Conservation (phyloP, 768 basidiomycete genomes). For the Filobasidium floriforme region DNA sequence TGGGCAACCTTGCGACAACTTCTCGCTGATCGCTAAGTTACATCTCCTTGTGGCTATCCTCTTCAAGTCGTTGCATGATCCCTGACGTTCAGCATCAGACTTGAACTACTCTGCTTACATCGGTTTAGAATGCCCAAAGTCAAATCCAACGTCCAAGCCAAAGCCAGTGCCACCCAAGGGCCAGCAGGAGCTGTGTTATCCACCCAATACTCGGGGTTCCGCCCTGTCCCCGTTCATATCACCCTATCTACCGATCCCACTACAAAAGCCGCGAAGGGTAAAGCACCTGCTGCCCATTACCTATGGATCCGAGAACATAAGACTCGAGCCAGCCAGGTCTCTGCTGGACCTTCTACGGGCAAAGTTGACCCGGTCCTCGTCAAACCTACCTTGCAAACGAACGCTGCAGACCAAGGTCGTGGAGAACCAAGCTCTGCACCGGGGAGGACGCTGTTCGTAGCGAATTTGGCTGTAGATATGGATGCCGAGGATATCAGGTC, state of each 20-base stretch:
- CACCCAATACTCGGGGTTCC: background rate
- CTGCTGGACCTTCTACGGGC: background rate
- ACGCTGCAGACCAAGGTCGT: background rate
- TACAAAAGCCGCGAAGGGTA: background rate
- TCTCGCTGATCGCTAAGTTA: too few species aligned
- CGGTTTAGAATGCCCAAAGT: background rate
- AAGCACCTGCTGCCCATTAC: slow-evolving; percentile 11
- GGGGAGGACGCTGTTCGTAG: slow-evolving; percentile 74
- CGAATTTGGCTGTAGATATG: slow-evolving; percentile 81
- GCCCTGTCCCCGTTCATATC: background rate
- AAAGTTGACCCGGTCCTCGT: background rate
- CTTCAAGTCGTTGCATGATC: too few species aligned
- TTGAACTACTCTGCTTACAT: too few species aligned
- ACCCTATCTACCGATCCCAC: background rate
- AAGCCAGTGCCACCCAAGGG: background rate
- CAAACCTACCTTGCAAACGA: background rate
- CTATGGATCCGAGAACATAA: slow-evolving; percentile 23
- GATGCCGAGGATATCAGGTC: slow-evolving; percentile 69
- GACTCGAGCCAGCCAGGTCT: background rate
- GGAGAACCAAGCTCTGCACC: slow-evolving; percentile 36
- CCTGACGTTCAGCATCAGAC: too few species aligned
- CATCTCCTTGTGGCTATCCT: too few species aligned
- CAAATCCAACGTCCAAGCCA: background rate
- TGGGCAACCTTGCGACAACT: too few species aligned
- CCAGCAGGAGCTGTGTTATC: background rate